These are phyloP conservation scores for Paracamarosporium sp. DNA, from an alignment of 2,329 filamentous ascomycete species.

Conservation along the genomic window DNA sequence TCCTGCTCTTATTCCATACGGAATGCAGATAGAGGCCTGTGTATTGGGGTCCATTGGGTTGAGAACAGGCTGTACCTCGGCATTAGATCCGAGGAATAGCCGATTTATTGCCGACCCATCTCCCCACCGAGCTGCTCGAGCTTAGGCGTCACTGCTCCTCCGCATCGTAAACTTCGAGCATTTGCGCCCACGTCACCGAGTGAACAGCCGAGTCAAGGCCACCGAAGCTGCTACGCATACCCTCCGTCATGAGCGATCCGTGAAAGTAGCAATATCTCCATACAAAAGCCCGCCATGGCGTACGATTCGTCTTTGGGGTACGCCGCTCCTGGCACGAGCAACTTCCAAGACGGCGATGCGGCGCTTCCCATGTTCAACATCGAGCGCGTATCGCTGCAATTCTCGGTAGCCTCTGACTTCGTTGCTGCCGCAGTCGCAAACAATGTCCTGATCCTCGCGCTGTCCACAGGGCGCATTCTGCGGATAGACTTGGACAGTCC, in stretches of 20 bases:
- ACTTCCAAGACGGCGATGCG: conserved; percentile 64
- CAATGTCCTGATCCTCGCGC: conserved; percentile 90
- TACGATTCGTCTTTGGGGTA: conserved; percentile 76
- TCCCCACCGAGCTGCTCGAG: neutral
- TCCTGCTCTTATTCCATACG: no score
- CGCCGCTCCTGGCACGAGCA: conserved; percentile 69
- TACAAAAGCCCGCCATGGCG: conserved; percentile 61
- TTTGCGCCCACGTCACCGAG: neutral
- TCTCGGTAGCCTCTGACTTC: conserved; percentile 93
- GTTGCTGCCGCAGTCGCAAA: conserved; percentile 96
- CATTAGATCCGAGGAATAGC: neutral
- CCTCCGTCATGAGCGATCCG: neutral
- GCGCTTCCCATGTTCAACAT: conserved; percentile 91
- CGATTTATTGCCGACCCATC: neutral
- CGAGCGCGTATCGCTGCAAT: conserved; percentile 89
- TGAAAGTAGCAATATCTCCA: neutral
- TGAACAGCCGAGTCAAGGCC: neutral
- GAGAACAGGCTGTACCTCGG: no score
- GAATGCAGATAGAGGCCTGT: no score
- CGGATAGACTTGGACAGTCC: conserved; percentile 93
- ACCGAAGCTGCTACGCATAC: neutral
- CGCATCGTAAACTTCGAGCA: neutral
- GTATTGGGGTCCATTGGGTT: no score
- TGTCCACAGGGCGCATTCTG: conserved; percentile 90
- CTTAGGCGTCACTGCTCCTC: conserved; percentile 7